A percentile compares a stretch with the other conserved stretches of the same genome.
Conservation (phyloP, 495 filamentous ascomycete species). For the Stereocaulon alpinum region DNA sequence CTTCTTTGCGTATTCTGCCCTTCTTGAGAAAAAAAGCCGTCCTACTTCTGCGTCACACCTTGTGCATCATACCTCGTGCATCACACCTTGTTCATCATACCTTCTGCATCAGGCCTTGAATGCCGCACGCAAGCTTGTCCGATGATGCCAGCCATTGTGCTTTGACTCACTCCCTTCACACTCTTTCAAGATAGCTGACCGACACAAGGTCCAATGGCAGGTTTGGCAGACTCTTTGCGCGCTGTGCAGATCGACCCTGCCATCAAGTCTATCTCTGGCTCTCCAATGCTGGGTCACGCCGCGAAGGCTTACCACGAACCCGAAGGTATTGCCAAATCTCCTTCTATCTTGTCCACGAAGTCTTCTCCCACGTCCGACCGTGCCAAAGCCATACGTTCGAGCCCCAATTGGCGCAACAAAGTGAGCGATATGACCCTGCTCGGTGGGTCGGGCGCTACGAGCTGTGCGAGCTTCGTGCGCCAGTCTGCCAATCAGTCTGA, state of each 20-base stretch:
- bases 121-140: too few species aligned
- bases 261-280: conserved; percentile 18
- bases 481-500: conserved; percentile 7
- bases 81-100: neutral
- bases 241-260: conserved; percentile 17
- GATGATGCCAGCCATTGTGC: too few species aligned
- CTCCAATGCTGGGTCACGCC: conserved; percentile 13
- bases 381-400: conserved; percentile 6
- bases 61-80: too few species aligned
- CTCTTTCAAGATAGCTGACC: neutral
- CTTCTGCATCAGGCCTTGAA: neutral
- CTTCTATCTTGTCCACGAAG: neutral
- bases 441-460: too few species aligned
- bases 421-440: neutral
- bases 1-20: neutral
- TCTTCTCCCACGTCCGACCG: conserved; percentile 10
- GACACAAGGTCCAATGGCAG: conserved; percentile 1
- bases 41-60: neutral
- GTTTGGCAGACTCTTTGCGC: conserved; percentile 14
- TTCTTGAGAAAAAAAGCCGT: neutral
- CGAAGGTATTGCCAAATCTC: neutral
- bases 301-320: conserved; percentile 7
- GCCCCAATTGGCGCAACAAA: conserved; percentile 16
- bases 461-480: conserved; percentile 5
- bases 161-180: too few species aligned